These are phyloP conservation scores for Collybia sordida DNA, from an alignment of 768 basidiomycete genomes.

Conservation along the genomic window DNA sequence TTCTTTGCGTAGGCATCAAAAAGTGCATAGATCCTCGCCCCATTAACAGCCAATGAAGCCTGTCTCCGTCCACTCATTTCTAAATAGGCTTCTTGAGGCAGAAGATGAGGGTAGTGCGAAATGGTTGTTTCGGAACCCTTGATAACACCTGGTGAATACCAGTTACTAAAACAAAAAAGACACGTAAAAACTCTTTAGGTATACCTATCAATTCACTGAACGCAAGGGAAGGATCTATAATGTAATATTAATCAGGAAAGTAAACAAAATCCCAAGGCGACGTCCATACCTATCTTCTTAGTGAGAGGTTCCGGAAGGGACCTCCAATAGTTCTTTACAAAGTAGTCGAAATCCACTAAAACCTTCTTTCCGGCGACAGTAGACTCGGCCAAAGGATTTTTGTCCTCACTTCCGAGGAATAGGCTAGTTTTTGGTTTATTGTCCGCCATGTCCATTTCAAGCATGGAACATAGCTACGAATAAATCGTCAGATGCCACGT, in stretches of 20 bases:
- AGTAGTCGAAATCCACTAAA: too few species aligned
- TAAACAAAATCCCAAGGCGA: not conserved
- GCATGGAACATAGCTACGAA: not conserved
- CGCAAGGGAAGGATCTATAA: slow-evolving; percentile 57
- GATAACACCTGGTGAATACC: slow-evolving; percentile 48
- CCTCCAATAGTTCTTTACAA: slow-evolving; percentile 56
- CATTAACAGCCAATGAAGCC: slow-evolving; percentile 50
- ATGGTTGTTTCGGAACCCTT: slow-evolving; percentile 64
- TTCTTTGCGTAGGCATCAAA: slow-evolving; percentile 51
- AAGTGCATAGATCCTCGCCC: slow-evolving; percentile 48
- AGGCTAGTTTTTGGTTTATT: too few species aligned
- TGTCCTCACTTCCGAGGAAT: too few species aligned
- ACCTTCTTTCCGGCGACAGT: too few species aligned
- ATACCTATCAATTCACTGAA: slow-evolving; percentile 70
- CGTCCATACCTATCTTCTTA: slow-evolving; percentile 49
- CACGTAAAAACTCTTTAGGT: not conserved
- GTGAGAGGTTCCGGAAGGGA: slow-evolving; percentile 51
- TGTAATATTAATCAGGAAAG: not conserved
- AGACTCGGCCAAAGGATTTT: too few species aligned
- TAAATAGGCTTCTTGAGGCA: slow-evolving; percentile 45
- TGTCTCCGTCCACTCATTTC: slow-evolving; percentile 51
- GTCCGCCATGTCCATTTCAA: not conserved
- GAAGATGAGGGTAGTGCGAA: slow-evolving; percentile 27
- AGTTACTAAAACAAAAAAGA: not conserved
- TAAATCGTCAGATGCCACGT: too few species aligned